Evolutionary conservation across 805 yeast species (phyloP), one percentile per base, ranked within the genome.

Genomic region (Yamadazyma sp.): DNA sequence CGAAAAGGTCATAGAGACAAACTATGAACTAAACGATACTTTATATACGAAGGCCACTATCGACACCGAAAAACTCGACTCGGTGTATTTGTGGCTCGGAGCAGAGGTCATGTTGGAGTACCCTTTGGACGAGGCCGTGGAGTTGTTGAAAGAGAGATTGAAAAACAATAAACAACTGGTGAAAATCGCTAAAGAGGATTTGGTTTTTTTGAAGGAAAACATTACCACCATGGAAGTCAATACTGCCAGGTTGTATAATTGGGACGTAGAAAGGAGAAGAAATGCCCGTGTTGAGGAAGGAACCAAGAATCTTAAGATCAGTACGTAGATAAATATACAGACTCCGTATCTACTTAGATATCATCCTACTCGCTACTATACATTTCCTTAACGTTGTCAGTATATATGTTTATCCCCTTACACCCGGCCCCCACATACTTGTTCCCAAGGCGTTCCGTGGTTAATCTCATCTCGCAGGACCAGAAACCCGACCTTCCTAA

Each of bases 141-240:
- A 71, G 23, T 70, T 93, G 49, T 66, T 93, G 39, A 54, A 67
- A 9, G 71, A 71, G 25, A 79, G 91, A 57, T 71, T 90, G 44
- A 58, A 59, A 10, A 75, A 77, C 22, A 89, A 95, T 11, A 65
- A 75, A 48, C 66, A 72, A 26, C 82, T 77, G 46, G 71, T 79
- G 49, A 57, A 63, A 16, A 67, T 72, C 29, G 83, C 95, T 24
- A 78, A 85, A 48, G 95, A 85, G 46, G 99, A 88, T 56, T 73
- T 85, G 44, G 95, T 86, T 53, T 89, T 80, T 48, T 70, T 82
- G 44, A 77, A 93, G 47, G 93, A 85, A 48, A 89, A 89, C 52
- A 90, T 91, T 45, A 93, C 99, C 11, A 91, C 97, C 3, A 87
- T 93, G 90, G 98, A 93, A 60, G 99, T 93, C 35, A 93, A 93